Evolutionary conservation across 805 yeast species (phyloP), one percentile per base, ranked within the genome.

Genomic region (Debaryomyces hansenii): DNA sequence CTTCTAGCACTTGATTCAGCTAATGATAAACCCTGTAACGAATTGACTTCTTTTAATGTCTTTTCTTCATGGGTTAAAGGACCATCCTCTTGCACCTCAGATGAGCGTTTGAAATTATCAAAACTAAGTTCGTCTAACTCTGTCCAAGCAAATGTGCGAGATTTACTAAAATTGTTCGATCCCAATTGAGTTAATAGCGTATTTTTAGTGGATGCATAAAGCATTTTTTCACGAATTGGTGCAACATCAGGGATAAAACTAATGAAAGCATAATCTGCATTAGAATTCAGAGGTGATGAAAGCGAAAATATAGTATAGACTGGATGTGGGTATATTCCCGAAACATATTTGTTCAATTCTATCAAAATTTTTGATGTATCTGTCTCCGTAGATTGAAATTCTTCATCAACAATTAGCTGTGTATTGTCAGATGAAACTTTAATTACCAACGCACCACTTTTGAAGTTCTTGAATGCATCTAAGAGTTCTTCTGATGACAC

Each of bases 171-270:
- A 44, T 69, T 67, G 46, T 75, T 77, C 4, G 78, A 77, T 7
- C 97, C 97, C 34, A 92, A 72, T 51, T 85, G 84, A 54, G 87
- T 81, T 46, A 87, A 68, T 32, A 94, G 66, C 1, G 94, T 82
- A 62, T 82, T 85, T 50, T 89, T 89, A 9, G 95, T 84, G 2
- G 97, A 88, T 4, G 98, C 98, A 63, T 91, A 94, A 41, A 94
- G 74, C 97, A 94, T 94, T 64, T 92, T 94, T 46, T 79, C 76
- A 47, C 90, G 79, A 33, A 92, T 91, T 2, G 84, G 82, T 7
- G 97, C 87, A 42, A 66, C 65, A 62, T 92, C 97, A 0, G 99
- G 97, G 44, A 92, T 91, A 67, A 77, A 91, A 16, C 94, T 82
- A 39, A 90, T 78, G 56, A 92, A 90, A 3, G 80, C 75, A 29